Evolutionary conservation across 2,329 filamentous ascomycete genomes (phyloP).

Genomic region (Dactylellina sp.): DNA sequence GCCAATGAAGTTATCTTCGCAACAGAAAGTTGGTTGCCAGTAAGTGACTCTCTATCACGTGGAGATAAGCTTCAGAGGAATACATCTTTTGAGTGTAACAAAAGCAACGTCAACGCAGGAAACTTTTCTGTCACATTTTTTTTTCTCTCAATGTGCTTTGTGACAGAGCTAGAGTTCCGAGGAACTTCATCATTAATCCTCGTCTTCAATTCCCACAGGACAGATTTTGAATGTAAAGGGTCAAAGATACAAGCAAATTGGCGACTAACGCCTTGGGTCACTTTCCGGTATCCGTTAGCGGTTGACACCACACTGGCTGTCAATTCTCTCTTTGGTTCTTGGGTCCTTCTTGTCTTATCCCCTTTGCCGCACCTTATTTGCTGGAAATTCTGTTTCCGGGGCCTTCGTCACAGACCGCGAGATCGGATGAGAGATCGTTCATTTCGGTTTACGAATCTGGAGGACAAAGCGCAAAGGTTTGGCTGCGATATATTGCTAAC

Average conservation of each 20-base stretch:
- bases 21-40: no score
- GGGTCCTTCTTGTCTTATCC: neutral
- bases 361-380: constrained; percentile 49
- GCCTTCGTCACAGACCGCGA: constrained; percentile 7
- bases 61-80: constrained; percentile 17
- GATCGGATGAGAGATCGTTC: constrained; percentile 56
- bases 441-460: constrained; percentile 48
- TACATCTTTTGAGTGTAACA: neutral
- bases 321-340: neutral
- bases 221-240: no score
- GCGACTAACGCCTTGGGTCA: no score
- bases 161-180: no score
- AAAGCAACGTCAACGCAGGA: constrained; percentile 2
- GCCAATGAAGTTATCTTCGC: neutral
- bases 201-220: no score
- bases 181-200: no score
- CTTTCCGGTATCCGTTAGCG: no score
- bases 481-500: neutral
- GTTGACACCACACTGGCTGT: neutral
- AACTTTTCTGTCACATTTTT: neutral
- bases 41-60: no score
- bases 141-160: no score
- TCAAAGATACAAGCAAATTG: no score
- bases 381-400: constrained; percentile 27
- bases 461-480: constrained; percentile 46